Evolutionary conservation across 2,329 filamentous ascomycete genomes (phyloP).

Genomic region (Aotearoamyces nothofagi): DNA sequence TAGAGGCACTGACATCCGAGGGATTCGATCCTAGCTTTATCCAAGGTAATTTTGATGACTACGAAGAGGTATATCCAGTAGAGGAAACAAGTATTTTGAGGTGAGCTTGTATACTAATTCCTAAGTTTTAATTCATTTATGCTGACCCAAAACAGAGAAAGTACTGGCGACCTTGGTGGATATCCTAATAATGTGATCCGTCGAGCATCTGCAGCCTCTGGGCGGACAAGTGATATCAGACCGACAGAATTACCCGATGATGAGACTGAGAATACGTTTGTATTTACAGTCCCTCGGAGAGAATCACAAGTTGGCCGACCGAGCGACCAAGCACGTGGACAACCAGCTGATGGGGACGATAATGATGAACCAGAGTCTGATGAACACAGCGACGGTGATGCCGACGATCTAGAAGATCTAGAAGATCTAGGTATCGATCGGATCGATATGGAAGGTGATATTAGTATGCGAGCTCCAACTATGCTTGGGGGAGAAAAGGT

Average conservation of each 20-base stretch:
- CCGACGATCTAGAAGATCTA: too few species aligned
- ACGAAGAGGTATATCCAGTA: slow-evolving; percentile 9
- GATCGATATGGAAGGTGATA: slow-evolving; percentile 3
- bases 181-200: not conserved
- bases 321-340: slow-evolving; percentile 12
- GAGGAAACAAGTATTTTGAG: slow-evolving; percentile 5
- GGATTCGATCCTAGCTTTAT: slow-evolving; percentile 16
- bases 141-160: too few species aligned
- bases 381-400: not conserved
- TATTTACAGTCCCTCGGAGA: slow-evolving; percentile 17
- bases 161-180: too few species aligned
- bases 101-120: too few species aligned
- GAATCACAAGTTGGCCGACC: slow-evolving; percentile 5
- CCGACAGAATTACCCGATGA: slow-evolving; percentile 12
- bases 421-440: too few species aligned
- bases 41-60: slow-evolving; percentile 6
- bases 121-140: too few species aligned
- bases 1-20: slow-evolving; percentile 7
- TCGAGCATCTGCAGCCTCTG: slow-evolving; percentile 8
- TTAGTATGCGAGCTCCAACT: slow-evolving; percentile 9
- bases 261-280: slow-evolving; percentile 19
- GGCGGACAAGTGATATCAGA: slow-evolving; percentile 16
- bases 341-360: slow-evolving; percentile 12
- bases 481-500: slow-evolving; percentile 5
- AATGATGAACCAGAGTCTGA: slow-evolving; percentile 8